Percentiles rank a stretch among this genome's conserved stretches.
phyloP scores from a whole-genome alignment of 441 rosid species.

The Manihot esculenta region DNA sequence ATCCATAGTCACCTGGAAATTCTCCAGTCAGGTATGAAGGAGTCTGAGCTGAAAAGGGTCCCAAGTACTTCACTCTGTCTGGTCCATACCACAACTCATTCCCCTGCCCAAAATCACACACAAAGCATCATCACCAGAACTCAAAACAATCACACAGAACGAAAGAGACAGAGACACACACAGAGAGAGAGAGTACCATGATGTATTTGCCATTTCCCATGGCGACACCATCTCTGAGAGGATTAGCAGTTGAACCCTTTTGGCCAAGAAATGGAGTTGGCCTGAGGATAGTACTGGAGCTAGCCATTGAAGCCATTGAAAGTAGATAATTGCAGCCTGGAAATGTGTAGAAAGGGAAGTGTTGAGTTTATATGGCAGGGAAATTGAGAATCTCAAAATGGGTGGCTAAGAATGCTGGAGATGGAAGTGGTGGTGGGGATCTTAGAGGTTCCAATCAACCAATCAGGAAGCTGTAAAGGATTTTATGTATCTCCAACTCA shows the following conservation, averaged over 20 bases:
- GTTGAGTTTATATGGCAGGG: constrained; percentile 11
- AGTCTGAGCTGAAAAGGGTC: constrained; percentile 95
- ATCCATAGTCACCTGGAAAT: constrained; percentile 97
- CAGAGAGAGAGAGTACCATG: constrained; percentile 47
- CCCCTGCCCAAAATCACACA: constrained; percentile 39
- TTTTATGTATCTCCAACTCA: constrained; percentile 56
- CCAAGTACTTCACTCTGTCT: constrained; percentile 91
- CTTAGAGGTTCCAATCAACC: constrained; percentile 44
- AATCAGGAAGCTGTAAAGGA: constrained; percentile 61
- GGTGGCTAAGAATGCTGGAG: constrained; percentile 39
- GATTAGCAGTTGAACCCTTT: constrained; percentile 53
- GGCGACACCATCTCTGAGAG: constrained; percentile 67
- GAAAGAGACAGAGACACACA: not conserved
- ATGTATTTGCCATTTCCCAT: constrained; percentile 61
- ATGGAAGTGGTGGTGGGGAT: constrained; percentile 39
- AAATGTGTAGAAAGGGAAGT: constrained; percentile 17
- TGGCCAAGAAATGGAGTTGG: constrained; percentile 70
- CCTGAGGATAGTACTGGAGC: constrained; percentile 52
- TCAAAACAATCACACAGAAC: not conserved
- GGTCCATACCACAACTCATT: constrained; percentile 94
- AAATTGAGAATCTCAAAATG: constrained; percentile 11
- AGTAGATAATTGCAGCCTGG: constrained; percentile 15
- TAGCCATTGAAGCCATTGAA: constrained; percentile 52
- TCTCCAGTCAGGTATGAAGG: constrained; percentile 89
- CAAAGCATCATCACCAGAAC: constrained; percentile 8